These are phyloP conservation scores for Neoscytalidium dimidiatum DNA, from an alignment of 2,329 filamentous ascomycete species.

Conservation along the genomic window DNA sequence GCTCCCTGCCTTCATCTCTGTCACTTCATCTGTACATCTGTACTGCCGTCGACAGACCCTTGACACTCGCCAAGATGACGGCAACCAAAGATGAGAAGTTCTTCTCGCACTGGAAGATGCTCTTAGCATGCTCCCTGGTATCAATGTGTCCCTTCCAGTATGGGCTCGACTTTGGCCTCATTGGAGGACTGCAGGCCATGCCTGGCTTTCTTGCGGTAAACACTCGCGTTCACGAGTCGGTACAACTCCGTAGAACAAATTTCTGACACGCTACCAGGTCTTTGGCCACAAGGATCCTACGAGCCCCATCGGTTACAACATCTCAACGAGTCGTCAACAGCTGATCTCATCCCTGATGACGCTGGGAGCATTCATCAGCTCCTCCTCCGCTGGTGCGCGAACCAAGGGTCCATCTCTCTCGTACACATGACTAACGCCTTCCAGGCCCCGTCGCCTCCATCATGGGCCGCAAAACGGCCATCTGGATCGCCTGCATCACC, in stretches of 20 bases:
- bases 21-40: background rate
- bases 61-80: constrained; percentile 24
- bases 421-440: too few relatives aligned
- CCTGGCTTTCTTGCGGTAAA: constrained; percentile 48
- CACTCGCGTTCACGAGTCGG: too few relatives aligned
- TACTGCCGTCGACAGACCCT: background rate
- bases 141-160: constrained; percentile 56
- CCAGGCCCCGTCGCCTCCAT: constrained; percentile 26
- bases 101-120: constrained; percentile 49
- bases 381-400: constrained; percentile 40
- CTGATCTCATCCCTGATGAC: constrained; percentile 51
- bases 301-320: constrained; percentile 46
- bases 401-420: constrained; percentile 15
- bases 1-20: background rate
- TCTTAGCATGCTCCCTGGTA: constrained; percentile 51
- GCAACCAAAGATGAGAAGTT: constrained; percentile 30
- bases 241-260: background rate
- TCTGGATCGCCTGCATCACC: constrained; percentile 52
- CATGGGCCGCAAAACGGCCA: constrained; percentile 45
- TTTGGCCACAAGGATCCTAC: constrained; percentile 34
- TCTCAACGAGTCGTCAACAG: constrained; percentile 43
- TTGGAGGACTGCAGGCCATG: constrained; percentile 55
- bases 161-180: constrained; percentile 54
- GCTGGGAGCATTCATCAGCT: constrained; percentile 47
- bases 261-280: constrained; percentile 23